Percentiles rank a stretch among this genome's conserved stretches.
phyloP scores from a whole-genome alignment of 1,284 basidiomycete species.

The Wallemia mellicola region DNA sequence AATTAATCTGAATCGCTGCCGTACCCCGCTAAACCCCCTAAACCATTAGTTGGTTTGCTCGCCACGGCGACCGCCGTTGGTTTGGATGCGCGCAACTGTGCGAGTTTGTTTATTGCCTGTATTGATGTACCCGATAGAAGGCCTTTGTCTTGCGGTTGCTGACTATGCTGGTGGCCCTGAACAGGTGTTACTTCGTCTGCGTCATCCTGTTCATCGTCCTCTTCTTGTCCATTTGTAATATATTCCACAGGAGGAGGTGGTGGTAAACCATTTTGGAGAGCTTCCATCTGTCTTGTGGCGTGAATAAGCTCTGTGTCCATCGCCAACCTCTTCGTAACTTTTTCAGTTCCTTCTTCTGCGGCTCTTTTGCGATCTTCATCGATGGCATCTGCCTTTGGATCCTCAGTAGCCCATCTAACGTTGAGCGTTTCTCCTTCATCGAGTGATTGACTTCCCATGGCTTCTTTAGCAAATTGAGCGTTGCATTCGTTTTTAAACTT shows the following conservation, averaged over 20 bases:
- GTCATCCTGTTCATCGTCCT: not conserved
- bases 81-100: not conserved
- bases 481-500: conserved; percentile 62
- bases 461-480: conserved; percentile 92
- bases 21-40: not conserved
- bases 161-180: not conserved
- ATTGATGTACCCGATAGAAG: not conserved
- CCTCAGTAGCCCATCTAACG: conserved; percentile 26
- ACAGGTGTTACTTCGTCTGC: not conserved
- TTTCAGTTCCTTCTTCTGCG: not conserved
- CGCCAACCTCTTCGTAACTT: not conserved
- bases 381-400: conserved; percentile 1
- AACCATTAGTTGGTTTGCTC: not conserved
- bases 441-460: conserved; percentile 93
- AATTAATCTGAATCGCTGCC: not conserved
- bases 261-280: not conserved
- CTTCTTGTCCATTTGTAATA: not conserved
- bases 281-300: not conserved
- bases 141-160: not conserved
- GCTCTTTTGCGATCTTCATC: not conserved
- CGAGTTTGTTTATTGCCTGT: not conserved
- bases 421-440: conserved; percentile 96
- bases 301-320: not conserved
- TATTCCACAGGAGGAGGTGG: not conserved
- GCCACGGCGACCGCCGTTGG: not conserved